These are phyloP conservation scores for Cordyceps fumosorosea DNA, from an alignment of 2,329 filamentous ascomycete species.

Conservation along the genomic window DNA sequence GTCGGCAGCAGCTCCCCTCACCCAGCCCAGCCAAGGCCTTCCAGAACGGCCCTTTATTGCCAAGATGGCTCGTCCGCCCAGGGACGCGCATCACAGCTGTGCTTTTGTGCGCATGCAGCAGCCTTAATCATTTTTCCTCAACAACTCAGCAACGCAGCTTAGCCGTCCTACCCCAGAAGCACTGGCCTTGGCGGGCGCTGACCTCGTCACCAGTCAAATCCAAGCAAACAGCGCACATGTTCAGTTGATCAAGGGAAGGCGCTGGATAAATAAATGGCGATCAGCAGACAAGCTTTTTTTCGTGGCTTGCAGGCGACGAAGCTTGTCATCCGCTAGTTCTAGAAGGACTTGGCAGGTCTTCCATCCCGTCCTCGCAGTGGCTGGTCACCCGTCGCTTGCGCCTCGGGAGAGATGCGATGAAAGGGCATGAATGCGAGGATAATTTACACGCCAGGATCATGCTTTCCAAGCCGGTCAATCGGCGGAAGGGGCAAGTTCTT, in stretches of 20 bases:
- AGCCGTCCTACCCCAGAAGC: background rate
- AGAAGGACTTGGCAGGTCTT: background rate
- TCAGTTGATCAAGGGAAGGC: no score
- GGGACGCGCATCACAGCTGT: background rate
- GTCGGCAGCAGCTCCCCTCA: background rate
- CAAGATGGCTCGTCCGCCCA: background rate
- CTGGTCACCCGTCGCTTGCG: background rate
- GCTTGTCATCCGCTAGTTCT: background rate
- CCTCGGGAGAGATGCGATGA: no score
- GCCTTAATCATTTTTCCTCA: background rate
- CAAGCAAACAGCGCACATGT: background rate
- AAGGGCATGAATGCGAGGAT: no score
- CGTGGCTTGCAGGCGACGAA: background rate
- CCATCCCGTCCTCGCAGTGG: background rate
- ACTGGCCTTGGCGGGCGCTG: background rate
- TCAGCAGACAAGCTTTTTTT: conserved; percentile 10
- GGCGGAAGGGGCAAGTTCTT: no score
- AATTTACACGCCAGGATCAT: no score
- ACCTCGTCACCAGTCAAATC: background rate
- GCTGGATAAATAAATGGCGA: background rate
- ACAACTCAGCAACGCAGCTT: background rate
- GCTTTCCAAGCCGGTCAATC: no score
- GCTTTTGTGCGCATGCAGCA: background rate
- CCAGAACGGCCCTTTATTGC: conserved; percentile 6
- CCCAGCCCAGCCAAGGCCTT: conserved; percentile 3